Base-by-base conservation (phyloP, 208 protist genomes). In the Crithidia brevicula region DNA sequence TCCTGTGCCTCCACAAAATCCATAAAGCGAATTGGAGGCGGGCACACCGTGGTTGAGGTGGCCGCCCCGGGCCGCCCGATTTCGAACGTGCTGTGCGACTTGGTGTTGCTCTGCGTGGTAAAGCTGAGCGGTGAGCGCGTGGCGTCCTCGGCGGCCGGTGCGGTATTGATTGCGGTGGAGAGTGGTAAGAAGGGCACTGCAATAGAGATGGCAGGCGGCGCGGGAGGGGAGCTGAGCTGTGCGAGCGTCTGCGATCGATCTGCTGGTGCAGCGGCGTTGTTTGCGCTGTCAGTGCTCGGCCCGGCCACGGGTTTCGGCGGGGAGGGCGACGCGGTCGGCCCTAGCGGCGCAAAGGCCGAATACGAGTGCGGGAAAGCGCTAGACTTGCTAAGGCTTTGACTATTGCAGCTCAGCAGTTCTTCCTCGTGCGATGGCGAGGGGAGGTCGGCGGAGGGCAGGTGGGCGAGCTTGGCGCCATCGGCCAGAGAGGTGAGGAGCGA, bases 401-500 rank as follows among this genome's bases (percentile, higher is more conserved):
- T 59, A 1, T 2, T 34, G 25, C 18, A 45, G 46, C 45, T 65
- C 22, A 31, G 30, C 13, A 65, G 42, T 20, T 61, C 65, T n/a
- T 61, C 57, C 2, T 71, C 57, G 43, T 36, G 20, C 11, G 45
- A 5, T 15, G 43, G 23, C 13, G 54, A 50, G 31, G 51, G 20
- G 16, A 33, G 31, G 28, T 40, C 59, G 16, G 53, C 11, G 16
- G 22, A 3, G 34, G 43, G 43, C 11, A 60, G 18, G 38, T 58
- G 46, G 6, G 61, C 66, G 16, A 79, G 59, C 30, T 67, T 72
- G 10, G 81, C 56, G 59, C 64, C 77, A 45, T 85, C 64, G 25
- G 38, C 78, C 10, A 89, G 56, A 0, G 43, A 53, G 34, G 79
- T 59, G 27, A 92, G 70, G 47, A 92, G 72, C 31, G 47, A 46